A percentile compares a stretch with the other conserved stretches of the same genome.
Evolutionary conservation across 2,329 filamentous ascomycete species (phyloP).

Genomic region (Fusarium nisikadoi): DNA sequence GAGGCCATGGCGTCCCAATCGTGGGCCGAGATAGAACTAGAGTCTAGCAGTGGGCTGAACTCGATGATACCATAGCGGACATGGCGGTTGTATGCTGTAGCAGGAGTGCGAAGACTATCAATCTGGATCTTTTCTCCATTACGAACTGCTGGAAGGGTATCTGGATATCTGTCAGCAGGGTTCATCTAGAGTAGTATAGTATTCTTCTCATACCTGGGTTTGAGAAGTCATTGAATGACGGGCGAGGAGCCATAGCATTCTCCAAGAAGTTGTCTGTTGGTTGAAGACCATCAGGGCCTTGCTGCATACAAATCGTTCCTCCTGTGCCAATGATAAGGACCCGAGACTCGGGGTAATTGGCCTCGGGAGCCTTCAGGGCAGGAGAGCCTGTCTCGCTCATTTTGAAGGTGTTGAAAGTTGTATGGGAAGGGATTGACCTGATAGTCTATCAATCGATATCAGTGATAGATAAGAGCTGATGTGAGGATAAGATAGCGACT

Average conservation of each 20-base stretch:
- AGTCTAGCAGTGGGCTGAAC: constrained; percentile 86
- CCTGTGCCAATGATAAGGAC: constrained; percentile 93
- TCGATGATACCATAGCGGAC: constrained; percentile 87
- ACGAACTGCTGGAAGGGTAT: constrained; percentile 62
- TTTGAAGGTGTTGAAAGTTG: background rate
- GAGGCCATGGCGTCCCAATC: constrained; percentile 88
- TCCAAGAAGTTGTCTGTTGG: constrained; percentile 85
- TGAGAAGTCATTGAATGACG: constrained; percentile 81
- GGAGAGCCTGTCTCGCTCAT: constrained; percentile 27
- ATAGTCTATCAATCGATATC: background rate
- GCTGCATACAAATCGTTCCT: constrained; percentile 91
- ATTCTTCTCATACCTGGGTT: constrained; percentile 42
- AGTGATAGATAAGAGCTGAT: constrained; percentile 18
- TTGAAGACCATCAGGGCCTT: constrained; percentile 80
- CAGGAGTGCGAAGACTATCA: constrained; percentile 80
- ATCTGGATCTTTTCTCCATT: constrained; percentile 63
- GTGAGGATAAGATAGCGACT: constrained; percentile 14
- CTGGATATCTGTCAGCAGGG: constrained; percentile 42
- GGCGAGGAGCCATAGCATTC: constrained; percentile 81
- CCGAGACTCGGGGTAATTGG: constrained; percentile 74
- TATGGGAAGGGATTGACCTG: background rate
- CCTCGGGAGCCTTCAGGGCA: constrained; percentile 26
- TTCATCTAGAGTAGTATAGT: background rate
- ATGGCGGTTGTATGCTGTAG: constrained; percentile 81
- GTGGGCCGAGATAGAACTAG: constrained; percentile 85